Conservation (phyloP, 2,329 filamentous ascomycete genomes). For the Madurella fahalii region DNA sequence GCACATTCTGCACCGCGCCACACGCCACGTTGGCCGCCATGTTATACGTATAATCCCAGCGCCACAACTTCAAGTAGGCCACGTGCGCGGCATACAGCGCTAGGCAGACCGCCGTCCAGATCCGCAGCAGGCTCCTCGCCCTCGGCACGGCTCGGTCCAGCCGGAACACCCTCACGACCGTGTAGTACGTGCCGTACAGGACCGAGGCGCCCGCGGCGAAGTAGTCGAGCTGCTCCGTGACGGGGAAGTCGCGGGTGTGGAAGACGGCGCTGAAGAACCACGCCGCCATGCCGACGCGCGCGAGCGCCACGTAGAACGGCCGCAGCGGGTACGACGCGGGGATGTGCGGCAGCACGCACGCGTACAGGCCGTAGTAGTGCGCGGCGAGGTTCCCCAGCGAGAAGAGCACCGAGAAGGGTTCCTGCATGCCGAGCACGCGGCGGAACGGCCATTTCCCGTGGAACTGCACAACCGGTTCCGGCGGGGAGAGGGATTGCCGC, state of each 20-base stretch:
- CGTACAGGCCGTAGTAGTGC: constrained; percentile 71
- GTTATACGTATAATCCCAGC: constrained; percentile 96
- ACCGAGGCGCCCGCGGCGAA: constrained; percentile 88
- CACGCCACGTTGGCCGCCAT: constrained; percentile 90
- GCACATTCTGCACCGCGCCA: constrained; percentile 71
- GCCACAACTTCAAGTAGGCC: constrained; percentile 75
- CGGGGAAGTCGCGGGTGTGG: constrained; percentile 78
- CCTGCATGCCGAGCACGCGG: constrained; percentile 87
- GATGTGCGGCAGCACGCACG: constrained; percentile 64
- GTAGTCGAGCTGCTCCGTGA: constrained; percentile 94
- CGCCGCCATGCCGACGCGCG: constrained; percentile 73
- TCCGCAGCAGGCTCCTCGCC: constrained; percentile 52
- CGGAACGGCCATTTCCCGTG: constrained; percentile 99
- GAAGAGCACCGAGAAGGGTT: constrained; percentile 90
- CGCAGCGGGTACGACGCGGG: constrained; percentile 71
- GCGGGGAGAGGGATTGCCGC: constrained; percentile 57
- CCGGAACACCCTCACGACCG: constrained; percentile 75
- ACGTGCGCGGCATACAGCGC: constrained; percentile 72
- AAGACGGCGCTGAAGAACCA: constrained; percentile 92
- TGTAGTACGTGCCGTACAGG: constrained; percentile 86
- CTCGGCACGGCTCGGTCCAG: constrained; percentile 56
- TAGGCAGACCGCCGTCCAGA: constrained; percentile 73
- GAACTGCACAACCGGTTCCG: constrained; percentile 75
- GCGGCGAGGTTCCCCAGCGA: constrained; percentile 87
- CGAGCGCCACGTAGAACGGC: constrained; percentile 75